These are phyloP conservation scores for Colletotrichum chlorophyti DNA, from an alignment of 2,329 filamentous ascomycete species.

Conservation along the genomic window DNA sequence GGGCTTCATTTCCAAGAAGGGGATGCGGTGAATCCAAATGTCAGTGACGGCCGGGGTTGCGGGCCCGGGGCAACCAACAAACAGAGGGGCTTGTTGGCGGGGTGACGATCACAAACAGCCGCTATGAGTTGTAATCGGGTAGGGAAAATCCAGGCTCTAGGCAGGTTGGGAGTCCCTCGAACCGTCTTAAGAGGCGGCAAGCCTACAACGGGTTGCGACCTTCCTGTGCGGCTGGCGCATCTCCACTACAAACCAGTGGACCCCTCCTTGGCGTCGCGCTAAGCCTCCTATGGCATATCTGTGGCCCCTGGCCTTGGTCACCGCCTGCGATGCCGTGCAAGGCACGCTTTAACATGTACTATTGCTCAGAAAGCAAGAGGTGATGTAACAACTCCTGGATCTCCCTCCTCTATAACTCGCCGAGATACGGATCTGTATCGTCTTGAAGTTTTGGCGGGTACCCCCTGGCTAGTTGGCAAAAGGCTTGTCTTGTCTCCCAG, in stretches of 20 bases:
- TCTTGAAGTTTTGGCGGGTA: too few relatives aligned
- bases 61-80: constrained; percentile 31
- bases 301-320: constrained; percentile 23
- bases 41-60: constrained; percentile 23
- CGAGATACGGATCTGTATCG: not conserved
- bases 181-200: not conserved
- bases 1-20: constrained; percentile 26
- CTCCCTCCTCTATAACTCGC: constrained; percentile 7
- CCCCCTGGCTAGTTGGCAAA: not conserved
- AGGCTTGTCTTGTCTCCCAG: constrained; percentile 17
- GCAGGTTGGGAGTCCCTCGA: not conserved
- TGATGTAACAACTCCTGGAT: too few relatives aligned
- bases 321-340: constrained; percentile 28
- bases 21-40: constrained; percentile 31
- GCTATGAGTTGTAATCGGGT: not conserved
- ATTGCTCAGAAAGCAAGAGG: too few relatives aligned
- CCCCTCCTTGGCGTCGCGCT: constrained; percentile 17
- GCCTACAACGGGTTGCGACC: constrained; percentile 27
- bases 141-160: constrained; percentile 5
- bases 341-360: too few relatives aligned
- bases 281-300: constrained; percentile 21
- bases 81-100: constrained; percentile 31
- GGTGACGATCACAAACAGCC: constrained; percentile 29
- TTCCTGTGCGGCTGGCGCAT: constrained; percentile 25
- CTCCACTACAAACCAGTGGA: constrained; percentile 25